Evolutionary conservation across 1,284 basidiomycete genomes (phyloP), one percentile per base, ranked within the genome.

Genomic region (Meripilus lineatus): DNA sequence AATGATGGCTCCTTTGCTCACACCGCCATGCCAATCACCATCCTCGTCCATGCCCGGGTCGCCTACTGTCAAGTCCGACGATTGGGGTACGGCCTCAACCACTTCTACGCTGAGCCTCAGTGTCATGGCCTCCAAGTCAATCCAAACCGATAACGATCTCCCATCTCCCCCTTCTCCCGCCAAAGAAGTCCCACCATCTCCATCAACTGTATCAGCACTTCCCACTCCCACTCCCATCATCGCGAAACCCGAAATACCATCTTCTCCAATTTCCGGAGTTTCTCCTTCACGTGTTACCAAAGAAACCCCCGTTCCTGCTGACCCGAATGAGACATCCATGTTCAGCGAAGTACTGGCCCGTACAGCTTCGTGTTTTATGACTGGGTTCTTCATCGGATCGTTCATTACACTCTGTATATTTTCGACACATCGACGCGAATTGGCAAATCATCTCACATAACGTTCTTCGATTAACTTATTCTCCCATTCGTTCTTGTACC

Each of bases 361-460:
- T 22, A 63, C 63, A 22, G 62, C 63, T 45, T 66, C 62, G 34
- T 62, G 62, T 48, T 56, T 66, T 46, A 49, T 67, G 47, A 63
- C 66, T 8, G 65, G 64, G 32, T 61, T 68, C 46, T 55, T 66
- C 47, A 56, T 66, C 24, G 66, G 66, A 41, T 59, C 65, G 32
- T 63, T 66, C 51, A 50, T 64, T 49, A 59, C 66, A 39, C 53
- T 68, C 26, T 64, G 62, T 48, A 50, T 63, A 26, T 50, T 65
- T 39, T 58, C 63, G 42, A 59, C 60, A 23, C 64, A 63, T 49
- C 56, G 54, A 42, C 54, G 62, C 38, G 58, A 64, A 49, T 55
- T 67, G 44, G 58, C 58, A 23, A 54, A 58, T 48, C 57, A 63
- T 50, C 56, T 64, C 52, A 61, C 62, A 47, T 66, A 51, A 62